Evolutionary conservation across 2,329 filamentous ascomycete species (phyloP).

Genomic region (Apiospora phragmitis): DNA sequence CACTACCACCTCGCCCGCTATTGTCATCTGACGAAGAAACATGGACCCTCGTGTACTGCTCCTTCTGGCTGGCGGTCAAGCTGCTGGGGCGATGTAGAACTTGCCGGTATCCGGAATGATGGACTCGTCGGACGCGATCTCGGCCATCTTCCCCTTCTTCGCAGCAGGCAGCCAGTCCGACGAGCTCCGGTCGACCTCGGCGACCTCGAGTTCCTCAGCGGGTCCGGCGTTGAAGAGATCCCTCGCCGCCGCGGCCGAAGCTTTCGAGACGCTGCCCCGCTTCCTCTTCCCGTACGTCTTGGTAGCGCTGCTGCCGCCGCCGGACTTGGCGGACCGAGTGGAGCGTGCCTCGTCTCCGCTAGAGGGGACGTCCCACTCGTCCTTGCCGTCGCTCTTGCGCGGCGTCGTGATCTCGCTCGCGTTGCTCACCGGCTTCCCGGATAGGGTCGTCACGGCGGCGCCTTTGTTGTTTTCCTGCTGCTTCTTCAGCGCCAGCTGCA

Average conservation of each 20-base stretch:
- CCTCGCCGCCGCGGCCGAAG: not conserved
- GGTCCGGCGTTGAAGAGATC: not conserved
- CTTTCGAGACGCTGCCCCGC: slow-evolving; percentile 9
- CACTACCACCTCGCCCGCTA: not conserved
- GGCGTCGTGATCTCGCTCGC: slow-evolving; percentile 29
- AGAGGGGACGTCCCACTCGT: slow-evolving; percentile 36
- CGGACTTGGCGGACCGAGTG: slow-evolving; percentile 16
- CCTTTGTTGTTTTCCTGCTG: no score
- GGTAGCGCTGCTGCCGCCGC: slow-evolving; percentile 20
- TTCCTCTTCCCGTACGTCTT: slow-evolving; percentile 20
- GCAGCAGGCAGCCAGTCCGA: slow-evolving; percentile 10
- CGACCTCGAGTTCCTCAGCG: not conserved
- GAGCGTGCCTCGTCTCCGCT: slow-evolving; percentile 22
- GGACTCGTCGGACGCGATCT: slow-evolving; percentile 21
- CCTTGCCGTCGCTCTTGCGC: slow-evolving; percentile 22
- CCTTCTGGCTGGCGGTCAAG: slow-evolving; percentile 34
- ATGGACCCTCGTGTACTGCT: slow-evolving; percentile 31
- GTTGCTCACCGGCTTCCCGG: slow-evolving; percentile 18
- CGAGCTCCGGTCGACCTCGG: slow-evolving; percentile 13
- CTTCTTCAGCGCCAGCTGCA: slow-evolving; percentile 11
- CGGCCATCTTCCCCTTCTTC: slow-evolving; percentile 18
- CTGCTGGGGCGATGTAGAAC: slow-evolving; percentile 34
- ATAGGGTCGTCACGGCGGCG: not conserved
- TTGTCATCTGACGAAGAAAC: slow-evolving; percentile 20
- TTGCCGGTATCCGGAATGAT: slow-evolving; percentile 20